Evolutionary conservation across 345 rosid genomes (phyloP), one percentile per base, ranked within the genome.

Genomic region (Balakata baccata): DNA sequence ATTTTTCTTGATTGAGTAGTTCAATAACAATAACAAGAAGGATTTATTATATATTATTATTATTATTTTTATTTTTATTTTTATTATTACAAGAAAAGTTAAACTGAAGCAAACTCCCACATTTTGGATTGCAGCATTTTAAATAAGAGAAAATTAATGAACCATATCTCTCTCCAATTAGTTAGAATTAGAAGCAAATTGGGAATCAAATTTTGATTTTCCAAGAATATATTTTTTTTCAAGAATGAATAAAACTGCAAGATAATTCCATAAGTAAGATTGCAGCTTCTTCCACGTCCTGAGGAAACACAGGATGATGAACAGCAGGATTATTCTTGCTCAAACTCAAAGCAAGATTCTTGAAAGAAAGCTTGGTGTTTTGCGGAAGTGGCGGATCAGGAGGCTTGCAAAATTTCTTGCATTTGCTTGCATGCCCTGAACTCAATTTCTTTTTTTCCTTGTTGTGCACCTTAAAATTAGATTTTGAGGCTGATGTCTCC

Each of bases 211-310:
- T 29, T 29, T 29, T 29, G 2, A 29, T 29, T 29, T 29, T 29
- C 34, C 34, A 1, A 29, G 34, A 29, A 37, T 7, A 18, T 62
- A 3, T 3, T 22, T 52, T 14, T 20, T 38, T 62, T 81, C 66
- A 86, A 59, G 50, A 45, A 13, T 81, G 81, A 71, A 75, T 63
- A 72, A 84, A 76, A 74, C 88, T 88, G 54, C 86, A 82, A 37
- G 92, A 88, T 61, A 88, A 66, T 66, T 82, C 84, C 89, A 88
- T 88, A 12, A 88, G 83, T 64, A 85, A 79, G 57, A 86, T 78
- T 3, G 92, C 92, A 54, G 92, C 89, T 72, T 88, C 87, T 74
- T 84, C 85, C 69, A 78, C 89, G 57, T 88, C 89, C 43, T 50
- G 82, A 4, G 92, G 80, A 68, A 86, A 79, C 66, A 81, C 86